Evolutionary conservation across 2,329 filamentous ascomycete genomes (phyloP).

Genomic region (Arthrobotrys sphaeroides): DNA sequence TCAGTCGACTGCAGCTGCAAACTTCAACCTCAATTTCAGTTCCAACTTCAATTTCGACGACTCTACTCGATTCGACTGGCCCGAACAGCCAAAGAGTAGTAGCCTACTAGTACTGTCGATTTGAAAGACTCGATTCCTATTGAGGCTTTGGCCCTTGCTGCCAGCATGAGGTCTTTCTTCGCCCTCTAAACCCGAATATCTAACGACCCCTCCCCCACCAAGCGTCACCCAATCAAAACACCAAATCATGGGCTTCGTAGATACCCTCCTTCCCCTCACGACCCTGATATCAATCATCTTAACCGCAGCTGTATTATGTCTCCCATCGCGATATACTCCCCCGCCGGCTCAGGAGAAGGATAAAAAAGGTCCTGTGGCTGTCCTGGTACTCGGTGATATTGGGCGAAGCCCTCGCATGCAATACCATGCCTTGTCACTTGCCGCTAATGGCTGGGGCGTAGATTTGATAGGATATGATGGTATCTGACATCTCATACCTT

Average conservation of each 20-base stretch:
- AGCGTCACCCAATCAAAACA: not conserved
- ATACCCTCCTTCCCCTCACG: slow-evolving; percentile 38
- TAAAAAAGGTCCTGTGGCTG: slow-evolving; percentile 59
- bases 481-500: too few species aligned
- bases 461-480: slow-evolving; percentile 89
- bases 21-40: not conserved
- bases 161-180: slow-evolving; percentile 3
- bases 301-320: slow-evolving; percentile 24
- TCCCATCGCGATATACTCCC: slow-evolving; percentile 36
- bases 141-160: not conserved
- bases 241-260: slow-evolving; percentile 38
- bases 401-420: slow-evolving; percentile 97
- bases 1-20: not conserved
- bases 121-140: not conserved
- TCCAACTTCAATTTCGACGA: not conserved
- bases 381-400: slow-evolving; percentile 93
- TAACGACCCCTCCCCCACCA: slow-evolving; percentile 1
- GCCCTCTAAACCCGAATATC: not conserved
- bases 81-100: too few species aligned
- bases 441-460: slow-evolving; percentile 80
- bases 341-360: slow-evolving; percentile 19
- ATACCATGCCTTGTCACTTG: slow-evolving; percentile 93
- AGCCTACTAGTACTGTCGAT: not conserved
- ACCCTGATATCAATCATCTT: slow-evolving; percentile 34
- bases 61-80: not conserved